phyloP scores from a whole-genome alignment of 2,329 filamentous ascomycete species.

The Lachnellula cervina region DNA sequence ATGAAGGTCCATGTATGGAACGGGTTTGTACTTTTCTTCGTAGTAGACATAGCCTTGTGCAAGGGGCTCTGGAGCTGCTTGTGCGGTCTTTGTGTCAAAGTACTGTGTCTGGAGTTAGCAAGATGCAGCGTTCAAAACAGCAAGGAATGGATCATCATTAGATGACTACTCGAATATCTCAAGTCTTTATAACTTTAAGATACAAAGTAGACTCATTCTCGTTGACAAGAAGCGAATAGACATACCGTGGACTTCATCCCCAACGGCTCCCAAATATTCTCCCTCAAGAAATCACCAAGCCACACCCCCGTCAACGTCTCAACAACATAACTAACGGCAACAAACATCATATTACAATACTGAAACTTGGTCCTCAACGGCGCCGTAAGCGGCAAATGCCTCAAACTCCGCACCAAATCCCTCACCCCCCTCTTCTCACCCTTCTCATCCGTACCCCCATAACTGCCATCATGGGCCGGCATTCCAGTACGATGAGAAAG shows the following conservation, averaged over 20 bases:
- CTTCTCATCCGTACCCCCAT: conserved; percentile 31
- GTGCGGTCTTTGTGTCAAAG: conserved; percentile 23
- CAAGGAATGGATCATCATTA: too few species aligned
- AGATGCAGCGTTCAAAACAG: neutral
- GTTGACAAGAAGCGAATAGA: neutral
- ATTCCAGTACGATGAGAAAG: conserved; percentile 49
- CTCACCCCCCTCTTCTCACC: conserved; percentile 3
- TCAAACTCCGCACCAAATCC: conserved; percentile 37
- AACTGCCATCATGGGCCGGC: conserved; percentile 37
- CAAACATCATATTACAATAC: conserved; percentile 50
- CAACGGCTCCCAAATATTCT: conserved; percentile 41
- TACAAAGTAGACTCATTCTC: neutral
- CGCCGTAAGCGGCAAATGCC: conserved; percentile 40
- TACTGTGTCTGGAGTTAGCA: conserved; percentile 11
- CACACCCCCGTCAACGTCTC: conserved; percentile 37
- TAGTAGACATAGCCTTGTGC: conserved; percentile 42
- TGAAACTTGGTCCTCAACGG: conserved; percentile 42
- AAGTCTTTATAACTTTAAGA: too few species aligned
- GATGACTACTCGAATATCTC: conserved; percentile 12
- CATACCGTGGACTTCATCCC: conserved; percentile 41
- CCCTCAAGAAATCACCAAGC: conserved; percentile 38
- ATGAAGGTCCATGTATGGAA: conserved; percentile 7
- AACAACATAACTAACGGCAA: conserved; percentile 41
- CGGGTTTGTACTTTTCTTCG: conserved; percentile 22
- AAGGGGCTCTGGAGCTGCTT: conserved; percentile 27